These are phyloP conservation scores for Pterulicium gracile DNA, from an alignment of 1,284 basidiomycete species.

Conservation along the genomic window DNA sequence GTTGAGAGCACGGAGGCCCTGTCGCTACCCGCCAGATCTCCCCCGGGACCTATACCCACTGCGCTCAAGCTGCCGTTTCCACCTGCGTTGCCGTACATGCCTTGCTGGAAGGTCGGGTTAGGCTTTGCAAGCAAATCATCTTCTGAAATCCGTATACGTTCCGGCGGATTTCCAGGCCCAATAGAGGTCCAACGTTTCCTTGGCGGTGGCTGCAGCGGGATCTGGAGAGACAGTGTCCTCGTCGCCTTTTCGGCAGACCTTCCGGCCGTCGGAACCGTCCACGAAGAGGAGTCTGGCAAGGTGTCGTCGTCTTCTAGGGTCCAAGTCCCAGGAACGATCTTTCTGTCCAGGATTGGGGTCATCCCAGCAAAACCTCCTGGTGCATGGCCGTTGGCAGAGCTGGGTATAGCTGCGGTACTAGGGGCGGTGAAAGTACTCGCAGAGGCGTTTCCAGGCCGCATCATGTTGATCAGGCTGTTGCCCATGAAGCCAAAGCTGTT, in stretches of 20 bases:
- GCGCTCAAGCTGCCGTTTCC: constrained; percentile 19
- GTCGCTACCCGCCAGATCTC: constrained; percentile 12
- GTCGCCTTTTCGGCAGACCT: constrained; percentile 14
- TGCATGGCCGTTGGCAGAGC: constrained; percentile 21
- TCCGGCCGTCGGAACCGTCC: not conserved
- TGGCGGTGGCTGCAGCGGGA: constrained; percentile 55
- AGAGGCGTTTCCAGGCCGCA: constrained; percentile 28
- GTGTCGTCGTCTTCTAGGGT: constrained; percentile 6
- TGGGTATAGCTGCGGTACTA: constrained; percentile 13
- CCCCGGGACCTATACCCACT: constrained; percentile 18
- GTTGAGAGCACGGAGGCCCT: constrained; percentile 16
- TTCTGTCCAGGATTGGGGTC: constrained; percentile 25
- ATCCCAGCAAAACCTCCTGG: constrained; percentile 12
- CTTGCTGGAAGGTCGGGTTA: constrained; percentile 8
- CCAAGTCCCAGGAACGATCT: constrained; percentile 36
- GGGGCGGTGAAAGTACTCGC: constrained; percentile 17
- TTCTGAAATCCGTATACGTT: constrained; percentile 4
- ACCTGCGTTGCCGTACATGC: constrained; percentile 17
- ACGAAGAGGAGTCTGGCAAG: constrained; percentile 9
- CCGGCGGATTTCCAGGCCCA: constrained; percentile 12
- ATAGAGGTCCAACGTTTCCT: constrained; percentile 43
- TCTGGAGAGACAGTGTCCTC: constrained; percentile 25
- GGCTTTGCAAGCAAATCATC: constrained; percentile 4
- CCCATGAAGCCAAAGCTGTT: constrained; percentile 46
- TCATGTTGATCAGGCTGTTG: constrained; percentile 40